Conservation (phyloP, 345 rosid species). For the Eucalyptus marginata region DNA sequence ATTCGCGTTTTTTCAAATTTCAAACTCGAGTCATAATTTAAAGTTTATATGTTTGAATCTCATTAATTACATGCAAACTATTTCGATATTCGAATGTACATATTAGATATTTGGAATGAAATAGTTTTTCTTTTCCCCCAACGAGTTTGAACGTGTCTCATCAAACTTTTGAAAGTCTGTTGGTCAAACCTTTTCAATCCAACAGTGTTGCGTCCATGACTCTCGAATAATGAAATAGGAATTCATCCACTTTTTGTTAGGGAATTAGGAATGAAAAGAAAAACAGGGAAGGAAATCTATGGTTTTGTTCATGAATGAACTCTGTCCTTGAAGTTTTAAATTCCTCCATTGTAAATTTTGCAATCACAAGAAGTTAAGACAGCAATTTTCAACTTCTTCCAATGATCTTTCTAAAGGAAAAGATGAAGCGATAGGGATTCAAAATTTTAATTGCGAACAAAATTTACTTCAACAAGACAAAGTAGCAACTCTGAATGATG, state of each 20-base stretch:
- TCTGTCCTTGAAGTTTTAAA: neutral
- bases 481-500: neutral
- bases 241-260: neutral
- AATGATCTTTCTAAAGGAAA: neutral
- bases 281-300: neutral
- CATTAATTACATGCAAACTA: no score
- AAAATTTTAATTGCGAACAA: neutral
- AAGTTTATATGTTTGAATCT: no score
- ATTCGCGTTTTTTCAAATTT: no score
- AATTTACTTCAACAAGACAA: neutral
- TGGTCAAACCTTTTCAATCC: neutral
- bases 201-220: neutral
- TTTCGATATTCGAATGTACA: neutral
- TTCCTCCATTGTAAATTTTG: neutral
- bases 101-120: neutral
- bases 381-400: neutral
- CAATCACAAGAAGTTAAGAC: neutral
- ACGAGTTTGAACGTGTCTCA: neutral
- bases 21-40: no score
- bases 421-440: neutral
- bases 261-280: neutral
- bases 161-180: neutral
- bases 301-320: neutral
- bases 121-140: neutral
- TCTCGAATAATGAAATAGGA: neutral